These are phyloP conservation scores for Cytospora schulzeri DNA, from an alignment of 2,329 filamentous ascomycete genomes.

Conservation along the genomic window DNA sequence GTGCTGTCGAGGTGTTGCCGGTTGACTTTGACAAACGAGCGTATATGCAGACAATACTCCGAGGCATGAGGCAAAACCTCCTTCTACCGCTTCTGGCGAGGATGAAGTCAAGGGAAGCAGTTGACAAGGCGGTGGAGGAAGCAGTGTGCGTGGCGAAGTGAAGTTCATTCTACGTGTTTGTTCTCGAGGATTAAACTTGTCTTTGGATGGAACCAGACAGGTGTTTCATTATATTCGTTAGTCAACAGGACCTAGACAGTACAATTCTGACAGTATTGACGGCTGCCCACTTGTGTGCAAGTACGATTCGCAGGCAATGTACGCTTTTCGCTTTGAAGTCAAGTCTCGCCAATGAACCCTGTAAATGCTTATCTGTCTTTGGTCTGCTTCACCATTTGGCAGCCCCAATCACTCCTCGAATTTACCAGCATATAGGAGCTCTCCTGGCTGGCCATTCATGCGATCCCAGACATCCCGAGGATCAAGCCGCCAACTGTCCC, in stretches of 20 bases:
- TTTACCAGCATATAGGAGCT: conserved; percentile 50
- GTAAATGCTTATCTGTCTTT: background rate
- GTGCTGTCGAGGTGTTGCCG: background rate
- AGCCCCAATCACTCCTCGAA: conserved; percentile 33
- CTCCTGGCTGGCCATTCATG: conserved; percentile 46
- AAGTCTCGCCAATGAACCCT: too few species aligned
- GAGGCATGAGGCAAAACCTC: conserved; percentile 22
- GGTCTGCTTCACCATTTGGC: background rate
- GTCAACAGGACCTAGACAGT: background rate
- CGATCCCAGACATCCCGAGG: conserved; percentile 47
- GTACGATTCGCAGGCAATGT: too few species aligned
- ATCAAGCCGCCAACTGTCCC: conserved; percentile 37
- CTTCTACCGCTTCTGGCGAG: conserved; percentile 19
- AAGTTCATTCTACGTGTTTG: background rate
- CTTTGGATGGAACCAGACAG: background rate
- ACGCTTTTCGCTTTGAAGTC: background rate
- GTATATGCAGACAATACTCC: conserved; percentile 19
- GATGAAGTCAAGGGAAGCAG: conserved; percentile 11
- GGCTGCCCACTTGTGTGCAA: too few species aligned
- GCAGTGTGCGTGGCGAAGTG: background rate
- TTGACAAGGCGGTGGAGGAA: background rate
- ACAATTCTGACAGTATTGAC: too few species aligned
- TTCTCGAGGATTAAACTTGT: background rate
- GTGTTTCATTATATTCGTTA: background rate
- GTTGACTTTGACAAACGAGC: conserved; percentile 10